These are phyloP conservation scores for Lipomyces kockii DNA, from an alignment of 805 yeast genomes.

Conservation along the genomic window DNA sequence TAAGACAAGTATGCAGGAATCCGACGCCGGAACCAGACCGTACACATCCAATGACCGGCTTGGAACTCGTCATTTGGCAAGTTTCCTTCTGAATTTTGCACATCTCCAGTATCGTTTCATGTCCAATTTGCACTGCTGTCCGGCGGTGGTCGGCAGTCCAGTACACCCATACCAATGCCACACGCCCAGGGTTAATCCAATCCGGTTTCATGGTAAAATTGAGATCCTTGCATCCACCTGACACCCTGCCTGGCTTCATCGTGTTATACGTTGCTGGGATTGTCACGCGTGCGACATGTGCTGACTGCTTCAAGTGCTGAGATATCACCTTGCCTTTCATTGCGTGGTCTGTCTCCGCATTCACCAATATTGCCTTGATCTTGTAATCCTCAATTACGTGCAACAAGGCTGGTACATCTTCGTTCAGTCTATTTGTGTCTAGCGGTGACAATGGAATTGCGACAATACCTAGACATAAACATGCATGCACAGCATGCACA, in stretches of 20 bases:
- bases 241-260: conserved; percentile 54
- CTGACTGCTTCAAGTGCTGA: conserved; percentile 57
- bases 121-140: conserved; percentile 60
- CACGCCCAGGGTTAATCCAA: conserved; percentile 49
- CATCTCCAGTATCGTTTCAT: conserved; percentile 68
- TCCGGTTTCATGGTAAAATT: conserved; percentile 37
- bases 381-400: conserved; percentile 71
- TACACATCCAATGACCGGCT: conserved; percentile 83
- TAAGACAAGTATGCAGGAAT: conserved; percentile 77
- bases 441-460: conserved; percentile 79
- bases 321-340: conserved; percentile 71
- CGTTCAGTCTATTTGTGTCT: conserved; percentile 67
- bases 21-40: conserved; percentile 86
- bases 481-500: conserved; percentile 80
- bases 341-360: conserved; percentile 71
- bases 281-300: conserved; percentile 42
- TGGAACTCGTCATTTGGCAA: conserved; percentile 73
- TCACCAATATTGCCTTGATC: conserved; percentile 73
- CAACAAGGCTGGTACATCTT: conserved; percentile 71
- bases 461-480: conserved; percentile 77
- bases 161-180: conserved; percentile 67
- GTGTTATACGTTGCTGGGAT: conserved; percentile 69
- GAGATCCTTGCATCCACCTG: conserved; percentile 40
- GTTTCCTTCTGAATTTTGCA: conserved; percentile 93
- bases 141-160: conserved; percentile 75